Evolutionary conservation across 2,329 filamentous ascomycete species (phyloP).

Genomic region (Davidsoniella australis): DNA sequence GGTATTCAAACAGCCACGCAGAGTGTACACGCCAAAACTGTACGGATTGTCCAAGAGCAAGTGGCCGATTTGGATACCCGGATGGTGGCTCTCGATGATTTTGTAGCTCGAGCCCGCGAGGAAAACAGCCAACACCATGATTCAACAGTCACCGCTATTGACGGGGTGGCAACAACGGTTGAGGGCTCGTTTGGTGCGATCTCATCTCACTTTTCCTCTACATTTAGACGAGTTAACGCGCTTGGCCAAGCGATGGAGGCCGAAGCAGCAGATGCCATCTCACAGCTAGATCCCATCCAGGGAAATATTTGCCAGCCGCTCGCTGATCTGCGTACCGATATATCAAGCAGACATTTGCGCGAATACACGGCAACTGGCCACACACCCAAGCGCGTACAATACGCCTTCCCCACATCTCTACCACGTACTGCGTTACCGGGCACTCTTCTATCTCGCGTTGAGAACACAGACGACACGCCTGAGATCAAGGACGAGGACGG

Average conservation of each 20-base stretch:
- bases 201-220: constrained; percentile 49
- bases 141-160: constrained; percentile 49
- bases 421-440: constrained; percentile 50
- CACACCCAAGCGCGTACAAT: constrained; percentile 67
- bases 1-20: constrained; percentile 70
- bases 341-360: constrained; percentile 45
- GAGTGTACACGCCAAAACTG: constrained; percentile 77
- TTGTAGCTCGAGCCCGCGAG: constrained; percentile 63
- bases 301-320: constrained; percentile 51
- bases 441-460: constrained; percentile 25
- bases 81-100: constrained; percentile 79
- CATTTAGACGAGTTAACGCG: constrained; percentile 48
- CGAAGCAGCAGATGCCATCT: constrained; percentile 39
- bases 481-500: constrained; percentile 18
- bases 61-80: constrained; percentile 74
- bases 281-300: constrained; percentile 43
- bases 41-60: constrained; percentile 78
- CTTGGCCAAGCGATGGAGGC: constrained; percentile 51
- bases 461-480: constrained; percentile 14
- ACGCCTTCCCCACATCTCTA: constrained; percentile 62
- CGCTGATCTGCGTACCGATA: constrained; percentile 49
- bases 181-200: constrained; percentile 55
- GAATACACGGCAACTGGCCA: constrained; percentile 76
- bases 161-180: constrained; percentile 47
- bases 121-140: constrained; percentile 68